Evolutionary conservation across 345 rosid species (phyloP).

Genomic region (Melastoma malabathricum): DNA sequence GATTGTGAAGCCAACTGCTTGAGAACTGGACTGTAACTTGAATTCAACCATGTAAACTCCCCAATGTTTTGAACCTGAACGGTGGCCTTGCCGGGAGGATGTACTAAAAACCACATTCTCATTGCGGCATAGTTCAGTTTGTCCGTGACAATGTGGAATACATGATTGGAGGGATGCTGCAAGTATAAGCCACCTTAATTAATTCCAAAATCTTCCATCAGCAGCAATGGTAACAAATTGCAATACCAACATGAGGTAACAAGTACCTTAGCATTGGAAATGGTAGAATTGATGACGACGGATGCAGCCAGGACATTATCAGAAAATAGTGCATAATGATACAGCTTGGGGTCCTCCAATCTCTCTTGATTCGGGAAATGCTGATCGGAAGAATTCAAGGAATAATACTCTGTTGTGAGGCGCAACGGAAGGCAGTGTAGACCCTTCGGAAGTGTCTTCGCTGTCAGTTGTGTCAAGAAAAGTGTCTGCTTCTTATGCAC

Average conservation of each 20-base stretch:
- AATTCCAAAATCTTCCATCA: constrained; percentile 1
- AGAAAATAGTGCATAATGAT: constrained; percentile 90
- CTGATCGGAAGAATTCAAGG: constrained; percentile 47
- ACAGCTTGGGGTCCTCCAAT: constrained; percentile 53
- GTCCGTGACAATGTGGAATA: constrained; percentile 90
- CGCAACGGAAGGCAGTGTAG: constrained; percentile 97
- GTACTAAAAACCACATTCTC: constrained; percentile 95
- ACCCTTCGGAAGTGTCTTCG: constrained; percentile 94
- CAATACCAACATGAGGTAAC: not conserved
- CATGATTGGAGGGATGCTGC: constrained; percentile 83
- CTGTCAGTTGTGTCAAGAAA: constrained; percentile 91
- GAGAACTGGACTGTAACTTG: constrained; percentile 96
- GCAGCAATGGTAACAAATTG: constrained; percentile 1
- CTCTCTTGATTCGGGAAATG: constrained; percentile 62
- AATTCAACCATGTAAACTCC: constrained; percentile 85
- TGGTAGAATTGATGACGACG: constrained; percentile 85
- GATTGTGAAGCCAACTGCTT: constrained; percentile 77
- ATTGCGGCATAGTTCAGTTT: constrained; percentile 92
- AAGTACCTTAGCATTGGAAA: constrained; percentile 69
- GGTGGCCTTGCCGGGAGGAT: constrained; percentile 71
- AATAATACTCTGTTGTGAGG: constrained; percentile 67
- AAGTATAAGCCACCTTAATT: not conserved
- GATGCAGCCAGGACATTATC: constrained; percentile 88
- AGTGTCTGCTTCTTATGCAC: constrained; percentile 85
- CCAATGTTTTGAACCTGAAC: constrained; percentile 88